Evolutionary conservation across 1,139 yeast species (phyloP).

Genomic region (Blastobotrys persicus): DNA sequence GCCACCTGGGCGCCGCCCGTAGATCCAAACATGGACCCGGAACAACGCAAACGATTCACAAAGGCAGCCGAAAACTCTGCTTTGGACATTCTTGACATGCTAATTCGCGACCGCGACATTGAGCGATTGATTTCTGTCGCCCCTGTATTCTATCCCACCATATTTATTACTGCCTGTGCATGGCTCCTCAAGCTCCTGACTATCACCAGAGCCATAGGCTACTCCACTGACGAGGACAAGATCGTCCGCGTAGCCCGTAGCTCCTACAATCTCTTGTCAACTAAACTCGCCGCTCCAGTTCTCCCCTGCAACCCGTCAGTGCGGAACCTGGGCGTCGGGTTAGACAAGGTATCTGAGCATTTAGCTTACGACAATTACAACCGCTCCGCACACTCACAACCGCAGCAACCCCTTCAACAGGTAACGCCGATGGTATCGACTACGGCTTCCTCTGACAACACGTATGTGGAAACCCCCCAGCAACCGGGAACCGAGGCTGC

Average conservation of each 20-base stretch:
- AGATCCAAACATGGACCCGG: constrained; percentile 16
- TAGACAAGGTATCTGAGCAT: constrained; percentile 17
- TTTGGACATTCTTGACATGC: constrained; percentile 26
- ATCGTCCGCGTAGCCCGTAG: constrained; percentile 17
- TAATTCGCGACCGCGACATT: constrained; percentile 27
- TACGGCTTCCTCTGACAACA: background rate
- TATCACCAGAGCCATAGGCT: constrained; percentile 19
- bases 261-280: constrained; percentile 19
- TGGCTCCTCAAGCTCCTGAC: constrained; percentile 25
- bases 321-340: constrained; percentile 22
- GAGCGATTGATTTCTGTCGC: constrained; percentile 27
- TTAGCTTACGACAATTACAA: background rate
- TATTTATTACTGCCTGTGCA: constrained; percentile 30
- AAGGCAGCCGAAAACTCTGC: constrained; percentile 29
- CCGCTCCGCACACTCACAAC: background rate
- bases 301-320: constrained; percentile 26
- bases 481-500: background rate
- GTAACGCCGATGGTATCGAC: background rate
- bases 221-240: constrained; percentile 17
- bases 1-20: constrained; percentile 8
- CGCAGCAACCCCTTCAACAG: constrained; percentile 7
- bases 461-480: constrained; percentile 4
- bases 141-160: constrained; percentile 30
- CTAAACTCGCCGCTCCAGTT: constrained; percentile 18
- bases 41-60: constrained; percentile 14